Conservation (phyloP, 1,284 basidiomycete genomes). For the Irpex sp. region DNA sequence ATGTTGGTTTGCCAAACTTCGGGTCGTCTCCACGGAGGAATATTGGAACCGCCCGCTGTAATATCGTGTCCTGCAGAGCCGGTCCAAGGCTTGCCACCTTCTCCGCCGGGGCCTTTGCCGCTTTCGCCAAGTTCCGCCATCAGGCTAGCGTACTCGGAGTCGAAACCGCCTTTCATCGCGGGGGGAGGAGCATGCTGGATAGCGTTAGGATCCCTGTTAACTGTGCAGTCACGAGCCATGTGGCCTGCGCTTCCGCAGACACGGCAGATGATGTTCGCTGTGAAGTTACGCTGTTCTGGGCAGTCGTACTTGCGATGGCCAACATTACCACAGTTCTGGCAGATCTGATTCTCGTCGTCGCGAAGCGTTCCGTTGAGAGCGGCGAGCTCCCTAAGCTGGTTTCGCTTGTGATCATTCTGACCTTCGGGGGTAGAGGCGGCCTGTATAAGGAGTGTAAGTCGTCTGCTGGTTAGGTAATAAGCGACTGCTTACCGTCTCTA, state of each 20-base stretch:
- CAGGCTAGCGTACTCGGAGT: conserved; percentile 95
- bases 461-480: not conserved
- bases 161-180: conserved; percentile 71
- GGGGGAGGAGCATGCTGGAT: conserved; percentile 33
- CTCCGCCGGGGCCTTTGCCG: conserved; percentile 52
- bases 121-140: conserved; percentile 98
- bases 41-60: conserved; percentile 73
- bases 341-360: conserved; percentile 99
- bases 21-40: conserved; percentile 84
- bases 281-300: conserved; percentile 94
- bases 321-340: conserved; percentile 95
- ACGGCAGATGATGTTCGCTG: conserved; percentile 96
- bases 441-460: conserved; percentile 37
- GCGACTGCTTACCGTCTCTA: conserved; percentile 80
- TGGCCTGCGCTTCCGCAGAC: conserved; percentile 93
- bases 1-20: conserved; percentile 70
- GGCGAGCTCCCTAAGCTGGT: conserved; percentile 96
- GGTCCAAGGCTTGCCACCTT: conserved; percentile 57
- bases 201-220: conserved; percentile 73
- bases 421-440: conserved; percentile 98
- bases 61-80: conserved; percentile 69
- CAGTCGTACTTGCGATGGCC: conserved; percentile 97
- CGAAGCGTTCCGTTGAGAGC: conserved; percentile 98
- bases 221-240: conserved; percentile 95
- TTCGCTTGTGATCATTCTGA: conserved; percentile 99